Percentiles rank a stretch among this genome's conserved stretches.
Evolutionary conservation across 108 stramenopile species (phyloP).

Genomic region (Conticribra weissflogii): DNA sequence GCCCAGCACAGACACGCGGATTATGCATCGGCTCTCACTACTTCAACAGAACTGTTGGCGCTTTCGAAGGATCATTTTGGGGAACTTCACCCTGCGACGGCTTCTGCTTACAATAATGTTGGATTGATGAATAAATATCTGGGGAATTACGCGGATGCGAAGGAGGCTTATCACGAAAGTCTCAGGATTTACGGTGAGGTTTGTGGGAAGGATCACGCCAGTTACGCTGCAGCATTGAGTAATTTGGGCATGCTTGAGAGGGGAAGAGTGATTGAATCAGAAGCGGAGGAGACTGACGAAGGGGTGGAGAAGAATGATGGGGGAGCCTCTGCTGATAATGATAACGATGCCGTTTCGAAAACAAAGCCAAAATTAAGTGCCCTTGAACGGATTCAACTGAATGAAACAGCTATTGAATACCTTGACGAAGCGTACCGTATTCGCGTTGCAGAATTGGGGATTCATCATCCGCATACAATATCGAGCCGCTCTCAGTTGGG

Average conservation of each 20-base stretch:
- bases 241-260: conserved; percentile 84
- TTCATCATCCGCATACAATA: conserved; percentile 76
- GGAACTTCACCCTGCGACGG: conserved; percentile 80
- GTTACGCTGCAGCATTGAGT: conserved; percentile 77
- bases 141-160: conserved; percentile 68
- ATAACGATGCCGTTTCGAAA: background rate
- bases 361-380: conserved; percentile 36
- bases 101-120: conserved; percentile 79
- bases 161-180: conserved; percentile 61
- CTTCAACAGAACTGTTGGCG: conserved; percentile 46
- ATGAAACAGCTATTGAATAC: conserved; percentile 76
- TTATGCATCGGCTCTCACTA: conserved; percentile 59
- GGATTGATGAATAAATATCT: conserved; percentile 80
- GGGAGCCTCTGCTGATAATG: background rate
- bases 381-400: conserved; percentile 71
- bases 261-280: conserved; percentile 66
- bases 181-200: conserved; percentile 71
- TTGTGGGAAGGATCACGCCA: conserved; percentile 81
- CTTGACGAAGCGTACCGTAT: conserved; percentile 80
- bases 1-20: conserved; percentile 66
- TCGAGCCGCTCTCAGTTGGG: conserved; percentile 68
- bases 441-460: conserved; percentile 71
- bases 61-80: conserved; percentile 66
- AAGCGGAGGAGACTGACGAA: conserved; percentile 30
- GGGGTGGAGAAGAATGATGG: conserved; percentile 7